Base-by-base conservation (phyloP, 768 basidiomycete genomes). In the Podaxis sp. region DNA sequence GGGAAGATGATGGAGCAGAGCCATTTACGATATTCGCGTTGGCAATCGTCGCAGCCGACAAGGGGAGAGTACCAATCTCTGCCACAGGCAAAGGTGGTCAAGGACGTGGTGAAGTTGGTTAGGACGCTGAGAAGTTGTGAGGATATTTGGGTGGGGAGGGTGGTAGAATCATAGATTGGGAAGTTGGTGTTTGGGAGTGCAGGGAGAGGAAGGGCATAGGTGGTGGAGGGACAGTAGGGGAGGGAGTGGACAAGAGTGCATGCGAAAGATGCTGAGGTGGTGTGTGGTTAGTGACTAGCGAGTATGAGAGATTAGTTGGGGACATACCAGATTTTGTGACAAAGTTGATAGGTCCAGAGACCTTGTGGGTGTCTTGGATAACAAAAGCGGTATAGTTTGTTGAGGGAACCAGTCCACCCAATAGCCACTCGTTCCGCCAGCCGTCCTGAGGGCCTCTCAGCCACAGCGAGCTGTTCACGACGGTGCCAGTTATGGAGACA, bases 51-150 rank as follows among this genome's bases (percentile, higher is more conserved):
- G 67, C 93, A 95, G 3, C 84, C 83, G 27, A 90, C 83, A 21
- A 93, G 71, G 0, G 89, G 88, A 5, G 90, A 93, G 74, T 93
- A 95, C 57, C 77, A 68, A 68, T 93, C 91, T 28, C 90, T 82
- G 16, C 90, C 90, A 69, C 93, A 95, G 1, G 91, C 82, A 62
- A 87, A 84, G 2, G 88, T 89, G 35, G 82, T 79, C 7, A 95
- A 82, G 18, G 84, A 80, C 0, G 80, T 79, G 1, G 91, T 88
- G 72, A 95, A 93, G 72, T 92, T 91, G 52, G 84, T 72, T 63
- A 95, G 23, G 78, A 73, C 46, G 86, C 66, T 46, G 93, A 78
- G 5, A 82, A 80, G 10, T 69, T 67, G 18, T 80, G 73, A n/a
- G 91, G 68, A 21, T 64, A 59, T 3, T 68, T 61, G 0, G 6